These are phyloP conservation scores for Fagopyrum homotropicum DNA, from an alignment of 148 eudicot genomes.

Conservation along the genomic window DNA sequence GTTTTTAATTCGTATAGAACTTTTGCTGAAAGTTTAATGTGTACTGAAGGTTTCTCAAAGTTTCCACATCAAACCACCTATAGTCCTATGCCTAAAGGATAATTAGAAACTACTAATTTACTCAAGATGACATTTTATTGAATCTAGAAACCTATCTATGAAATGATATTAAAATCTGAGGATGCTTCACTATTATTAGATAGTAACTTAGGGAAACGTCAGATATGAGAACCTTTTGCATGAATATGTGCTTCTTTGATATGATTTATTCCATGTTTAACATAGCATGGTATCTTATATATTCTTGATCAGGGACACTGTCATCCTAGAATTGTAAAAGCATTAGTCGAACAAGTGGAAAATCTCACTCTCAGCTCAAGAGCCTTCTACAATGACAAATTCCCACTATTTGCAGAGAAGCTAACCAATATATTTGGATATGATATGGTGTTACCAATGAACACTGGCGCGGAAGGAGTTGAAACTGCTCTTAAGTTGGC, in stretches of 20 bases:
- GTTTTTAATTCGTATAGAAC: background rate
- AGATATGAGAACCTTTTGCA: background rate
- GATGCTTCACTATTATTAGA: background rate
- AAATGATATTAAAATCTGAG: background rate
- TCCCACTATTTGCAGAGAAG: conserved; percentile 76
- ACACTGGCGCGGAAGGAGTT: conserved; percentile 98
- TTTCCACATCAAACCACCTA: background rate
- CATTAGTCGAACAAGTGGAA: conserved; percentile 71
- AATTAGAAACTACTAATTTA: background rate
- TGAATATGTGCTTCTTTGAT: background rate
- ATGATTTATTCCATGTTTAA: background rate
- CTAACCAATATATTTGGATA: conserved; percentile 88
- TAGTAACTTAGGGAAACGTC: background rate
- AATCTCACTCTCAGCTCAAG: conserved; percentile 91
- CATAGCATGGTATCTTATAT: background rate
- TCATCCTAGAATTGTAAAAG: conserved; percentile 83
- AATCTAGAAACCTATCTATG: background rate
- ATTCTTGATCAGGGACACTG: conserved; percentile 77
- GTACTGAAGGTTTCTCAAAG: background rate
- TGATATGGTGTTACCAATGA: conserved; percentile 98
- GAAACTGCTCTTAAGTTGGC: conserved; percentile 96
- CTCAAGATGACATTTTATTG: background rate
- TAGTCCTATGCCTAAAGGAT: background rate
- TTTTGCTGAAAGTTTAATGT: background rate
- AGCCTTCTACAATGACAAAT: conserved; percentile 87